Conservation (phyloP, 805 yeast species). For the Candida michaelii region DNA sequence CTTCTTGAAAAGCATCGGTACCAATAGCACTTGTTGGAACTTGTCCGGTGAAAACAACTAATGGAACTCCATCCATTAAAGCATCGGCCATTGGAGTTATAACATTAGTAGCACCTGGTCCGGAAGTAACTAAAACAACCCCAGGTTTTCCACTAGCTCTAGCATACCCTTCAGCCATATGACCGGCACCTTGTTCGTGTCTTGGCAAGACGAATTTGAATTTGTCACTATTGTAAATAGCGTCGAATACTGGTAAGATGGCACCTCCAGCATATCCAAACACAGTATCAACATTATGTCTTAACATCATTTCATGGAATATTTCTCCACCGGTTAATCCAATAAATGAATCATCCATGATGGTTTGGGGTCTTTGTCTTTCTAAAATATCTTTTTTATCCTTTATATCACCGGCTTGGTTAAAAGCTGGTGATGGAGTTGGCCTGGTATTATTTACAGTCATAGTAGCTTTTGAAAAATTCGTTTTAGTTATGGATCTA, state of each 20-base stretch:
- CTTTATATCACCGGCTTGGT: conserved; percentile 23
- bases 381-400: conserved; percentile 15
- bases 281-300: conserved; percentile 92
- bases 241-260: conserved; percentile 95
- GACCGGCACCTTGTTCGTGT: conserved; percentile 99
- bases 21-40: conserved; percentile 95
- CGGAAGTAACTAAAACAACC: conserved; percentile 96
- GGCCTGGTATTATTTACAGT: conserved; percentile 32
- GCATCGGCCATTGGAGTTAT: conserved; percentile 99
- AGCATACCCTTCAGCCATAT: conserved; percentile 99
- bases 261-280: conserved; percentile 99
- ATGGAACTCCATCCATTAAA: conserved; percentile 93
- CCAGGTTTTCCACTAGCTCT: conserved; percentile 96
- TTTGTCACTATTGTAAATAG: conserved; percentile 85
- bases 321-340: conserved; percentile 98
- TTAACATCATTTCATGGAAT: conserved; percentile 97
- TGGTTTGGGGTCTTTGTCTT: conserved; percentile 15
- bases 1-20: conserved; percentile 99
- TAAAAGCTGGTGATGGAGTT: conserved; percentile 54
- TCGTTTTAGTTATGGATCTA: conserved; percentile 16
- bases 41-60: conserved; percentile 96
- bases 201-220: conserved; percentile 91
- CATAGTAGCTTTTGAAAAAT: conserved; percentile 25
- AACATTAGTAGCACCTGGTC: conserved; percentile 98
- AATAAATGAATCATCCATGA: conserved; percentile 82